Conservation (phyloP, 2,329 filamentous ascomycete genomes). For the Neonectria ditissima region DNA sequence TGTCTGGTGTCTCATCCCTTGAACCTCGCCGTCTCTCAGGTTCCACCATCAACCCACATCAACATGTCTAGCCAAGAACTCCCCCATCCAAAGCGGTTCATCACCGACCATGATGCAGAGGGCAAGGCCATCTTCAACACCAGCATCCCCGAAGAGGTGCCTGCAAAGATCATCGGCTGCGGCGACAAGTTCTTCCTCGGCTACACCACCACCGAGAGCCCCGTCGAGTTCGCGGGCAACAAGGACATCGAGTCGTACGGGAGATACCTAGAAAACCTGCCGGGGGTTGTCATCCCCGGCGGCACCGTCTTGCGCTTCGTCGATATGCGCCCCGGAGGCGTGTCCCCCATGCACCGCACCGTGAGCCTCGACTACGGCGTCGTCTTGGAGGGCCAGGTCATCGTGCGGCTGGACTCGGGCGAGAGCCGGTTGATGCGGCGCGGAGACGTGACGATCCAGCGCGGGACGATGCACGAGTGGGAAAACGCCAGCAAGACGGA, state of each 20-base stretch:
- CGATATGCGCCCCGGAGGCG: slow-evolving; percentile 57
- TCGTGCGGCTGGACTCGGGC: slow-evolving; percentile 63
- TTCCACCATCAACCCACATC: neutral
- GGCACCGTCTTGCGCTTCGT: slow-evolving; percentile 61
- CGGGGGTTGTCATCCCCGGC: slow-evolving; percentile 44
- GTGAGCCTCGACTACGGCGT: slow-evolving; percentile 67
- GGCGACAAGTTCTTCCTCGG: slow-evolving; percentile 37
- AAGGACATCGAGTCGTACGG: slow-evolving; percentile 33
- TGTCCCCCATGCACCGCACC: slow-evolving; percentile 58
- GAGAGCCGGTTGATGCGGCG: slow-evolving; percentile 55
- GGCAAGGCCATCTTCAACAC: slow-evolving; percentile 39
- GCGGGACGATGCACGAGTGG: slow-evolving; percentile 68
- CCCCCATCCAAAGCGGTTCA: slow-evolving; percentile 33
- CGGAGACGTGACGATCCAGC: slow-evolving; percentile 68
- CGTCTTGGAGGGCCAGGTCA: slow-evolving; percentile 65
- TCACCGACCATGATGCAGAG: slow-evolving; percentile 35
- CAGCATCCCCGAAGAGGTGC: slow-evolving; percentile 27
- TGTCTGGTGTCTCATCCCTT: neutral
- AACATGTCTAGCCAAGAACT: slow-evolving; percentile 32
- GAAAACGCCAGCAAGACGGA: slow-evolving; percentile 57
- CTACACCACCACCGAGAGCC: slow-evolving; percentile 31
- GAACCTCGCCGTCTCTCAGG: neutral
- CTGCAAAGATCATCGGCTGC: slow-evolving; percentile 16
- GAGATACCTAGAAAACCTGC: slow-evolving; percentile 20
- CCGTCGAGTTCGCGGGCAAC: slow-evolving; percentile 26